Evolutionary conservation across 257 asterid genomes (phyloP), one percentile per base, ranked within the genome.

Genomic region (Avicennia marina): DNA sequence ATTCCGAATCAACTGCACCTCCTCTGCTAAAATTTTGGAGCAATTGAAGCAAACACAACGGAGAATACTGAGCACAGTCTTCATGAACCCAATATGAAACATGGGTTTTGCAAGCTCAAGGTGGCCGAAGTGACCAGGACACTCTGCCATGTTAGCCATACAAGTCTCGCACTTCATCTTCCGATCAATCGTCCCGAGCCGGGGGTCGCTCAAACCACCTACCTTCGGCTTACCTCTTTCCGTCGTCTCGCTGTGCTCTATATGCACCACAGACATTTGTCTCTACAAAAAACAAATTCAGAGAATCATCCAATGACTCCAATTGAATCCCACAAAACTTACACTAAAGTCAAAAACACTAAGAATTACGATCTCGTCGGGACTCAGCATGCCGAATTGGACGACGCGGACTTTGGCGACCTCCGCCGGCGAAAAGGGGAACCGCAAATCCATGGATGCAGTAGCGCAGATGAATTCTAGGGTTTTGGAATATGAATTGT

Each of bases 111-210:
- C 99, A 1, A 93, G 91, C 86, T 93, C 99, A 7, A 93, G 95
- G 62, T 93, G 99, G 6, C 97, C 99, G 19, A 93, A 93, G 61
- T 93, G 99, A 25, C 99, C 99, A 4, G 99, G 94, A 48, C 99
- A 93, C 72, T 93, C 99, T 0, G 99, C 99, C 99, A 93, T 93
- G 54, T 70, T 89, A 1, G 96, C 84, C 97, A 89, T 93, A 78
- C 99, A 93, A 8, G 99, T 93, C 72, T 93, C 99, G 20, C 99
- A 93, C 80, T 93, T 93, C 85, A 82, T 70, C 72, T 89, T 93
- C 69, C 99, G 67, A 60, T 93, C 99, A 56, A 93, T 93, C 3
- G 99, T 93, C 62, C 99, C 99, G 16, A 93, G 77, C 11, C 89
- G 75, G 13, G 87, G 87, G 67, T 93, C 99, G 62, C 97, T 89